Percentiles rank a stretch among this genome's conserved stretches.
These are phyloP conservation scores for Penicillium lividum DNA, from an alignment of 495 filamentous ascomycete species.

Conservation along the genomic window DNA sequence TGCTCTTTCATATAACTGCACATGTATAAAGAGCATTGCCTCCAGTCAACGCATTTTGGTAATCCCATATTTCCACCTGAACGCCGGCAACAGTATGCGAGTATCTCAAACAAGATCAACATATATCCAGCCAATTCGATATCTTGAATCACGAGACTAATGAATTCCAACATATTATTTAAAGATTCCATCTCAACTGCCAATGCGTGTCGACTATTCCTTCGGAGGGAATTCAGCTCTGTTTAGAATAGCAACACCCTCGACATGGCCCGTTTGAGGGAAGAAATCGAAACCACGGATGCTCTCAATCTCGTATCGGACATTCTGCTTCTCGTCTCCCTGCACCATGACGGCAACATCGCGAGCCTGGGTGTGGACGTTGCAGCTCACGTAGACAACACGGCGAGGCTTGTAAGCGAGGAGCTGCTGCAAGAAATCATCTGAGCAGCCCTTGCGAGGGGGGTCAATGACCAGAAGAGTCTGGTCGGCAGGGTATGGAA, in stretches of 20 bases:
- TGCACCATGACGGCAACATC: conserved; percentile 84
- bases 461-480: conserved; percentile 92
- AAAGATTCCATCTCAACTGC: background rate
- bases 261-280: conserved; percentile 95
- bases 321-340: conserved; percentile 53
- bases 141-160: background rate
- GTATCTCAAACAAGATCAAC: background rate
- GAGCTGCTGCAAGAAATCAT: conserved; percentile 78
- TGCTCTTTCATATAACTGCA: background rate
- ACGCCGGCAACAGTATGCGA: conserved; percentile 2
- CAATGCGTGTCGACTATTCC: conserved; percentile 6
- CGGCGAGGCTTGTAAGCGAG: conserved; percentile 70
- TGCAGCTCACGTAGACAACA: conserved; percentile 93
- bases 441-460: conserved; percentile 91
- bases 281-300: conserved; percentile 96
- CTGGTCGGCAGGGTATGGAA: conserved; percentile 69
- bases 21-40: no score
- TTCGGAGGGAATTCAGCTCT: conserved; percentile 26
- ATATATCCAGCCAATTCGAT: background rate
- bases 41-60: background rate
- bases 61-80: background rate
- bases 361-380: conserved; percentile 95
- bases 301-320: conserved; percentile 85
- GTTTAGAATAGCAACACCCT: conserved; percentile 83
- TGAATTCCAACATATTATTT: conserved; percentile 1